Evolutionary conservation across 2,329 filamentous ascomycete species (phyloP).

Genomic region (Aureobasidium sp.): DNA sequence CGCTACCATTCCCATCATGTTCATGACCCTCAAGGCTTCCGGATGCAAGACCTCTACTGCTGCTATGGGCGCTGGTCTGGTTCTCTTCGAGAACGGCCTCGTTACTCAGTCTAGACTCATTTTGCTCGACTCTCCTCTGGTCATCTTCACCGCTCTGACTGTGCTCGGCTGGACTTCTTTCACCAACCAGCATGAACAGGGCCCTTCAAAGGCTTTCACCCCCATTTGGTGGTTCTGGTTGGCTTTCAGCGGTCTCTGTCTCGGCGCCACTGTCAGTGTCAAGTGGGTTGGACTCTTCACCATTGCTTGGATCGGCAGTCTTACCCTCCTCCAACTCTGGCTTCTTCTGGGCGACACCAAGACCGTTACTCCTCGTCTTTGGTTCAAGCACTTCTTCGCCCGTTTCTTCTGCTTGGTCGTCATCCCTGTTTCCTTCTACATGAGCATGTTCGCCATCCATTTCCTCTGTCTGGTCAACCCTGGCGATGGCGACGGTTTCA

Average conservation of each 20-base stretch:
- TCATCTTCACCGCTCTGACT: slow-evolving; percentile 88
- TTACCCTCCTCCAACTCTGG: slow-evolving; percentile 92
- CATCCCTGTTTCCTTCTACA: slow-evolving; percentile 83
- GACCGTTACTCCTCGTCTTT: slow-evolving; percentile 81
- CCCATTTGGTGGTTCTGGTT: slow-evolving; percentile 99
- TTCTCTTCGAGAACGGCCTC: slow-evolving; percentile 95
- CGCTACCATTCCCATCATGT: slow-evolving; percentile 82
- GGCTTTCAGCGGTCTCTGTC: slow-evolving; percentile 69
- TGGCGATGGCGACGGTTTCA: slow-evolving; percentile 96
- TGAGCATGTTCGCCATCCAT: slow-evolving; percentile 96
- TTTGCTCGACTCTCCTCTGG: slow-evolving; percentile 87
- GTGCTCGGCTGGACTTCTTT: slow-evolving; percentile 86
- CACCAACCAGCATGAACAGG: slow-evolving; percentile 92
- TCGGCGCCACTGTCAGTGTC: slow-evolving; percentile 87
- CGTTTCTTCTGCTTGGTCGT: slow-evolving; percentile 85
- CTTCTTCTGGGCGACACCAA: slow-evolving; percentile 82
- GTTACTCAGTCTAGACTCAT: slow-evolving; percentile 93
- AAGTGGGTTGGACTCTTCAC: slow-evolving; percentile 99
- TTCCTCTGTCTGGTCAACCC: slow-evolving; percentile 90
- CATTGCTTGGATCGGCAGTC: slow-evolving; percentile 90
- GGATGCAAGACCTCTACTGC: slow-evolving; percentile 85
- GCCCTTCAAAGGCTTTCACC: slow-evolving; percentile 78
- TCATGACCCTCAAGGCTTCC: slow-evolving; percentile 82
- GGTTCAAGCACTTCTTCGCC: slow-evolving; percentile 90
- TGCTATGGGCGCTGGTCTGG: slow-evolving; percentile 69